Base-by-base conservation (phyloP, 2,329 filamentous ascomycete genomes). In the Trichothecium sympodiale region DNA sequence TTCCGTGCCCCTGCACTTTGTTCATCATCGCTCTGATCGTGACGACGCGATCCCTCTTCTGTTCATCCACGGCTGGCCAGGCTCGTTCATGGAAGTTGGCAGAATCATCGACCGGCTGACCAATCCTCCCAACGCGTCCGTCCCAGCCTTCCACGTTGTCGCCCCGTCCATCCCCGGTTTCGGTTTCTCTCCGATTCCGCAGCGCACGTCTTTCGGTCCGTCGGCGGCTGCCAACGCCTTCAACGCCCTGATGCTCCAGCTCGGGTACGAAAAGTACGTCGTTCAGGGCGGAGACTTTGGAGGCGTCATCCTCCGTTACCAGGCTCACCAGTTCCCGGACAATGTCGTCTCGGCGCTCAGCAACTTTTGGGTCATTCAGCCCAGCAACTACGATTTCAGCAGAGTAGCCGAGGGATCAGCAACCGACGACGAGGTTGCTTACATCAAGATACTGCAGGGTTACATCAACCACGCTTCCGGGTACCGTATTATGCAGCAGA, bases 61-160 rank as follows among this genome's bases (percentile, higher is more conserved):
- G 1, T 60, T 64, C 35, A 34, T 59, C 10, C 62, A 65, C 43
- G 61, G 61, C 30, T 65, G 62, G 61, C 61, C 62, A 2, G 59
- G 60, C 0, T 57, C 51, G 4, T 62, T 64, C 33, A 40, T 61
- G 5, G 61, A 65, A 43, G 47, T 56, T 5, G 40, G 44, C 12
- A 49, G 49, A 17, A 49, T 65, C 18, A 46, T 64, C 27, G 46
- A 54, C 7, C 43, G 42, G 2, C 47, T 63, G 13, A 49, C 50
- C 3, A 43, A 47, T 5, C 54, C 55, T 0, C 17, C 44, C 1
- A 38, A 47, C 9, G 38, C 46, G 5, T 36, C 37, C 3, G 27
- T 41, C 8, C 60, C 56, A 14, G 54, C 63, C 4, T 70, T 66
- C 46, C 61, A 69, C 42, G 52, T 69, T 25, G 56, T 71, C 3